phyloP scores from a whole-genome alignment of 441 rosid genomes.

The Pelargonium citronellum region DNA sequence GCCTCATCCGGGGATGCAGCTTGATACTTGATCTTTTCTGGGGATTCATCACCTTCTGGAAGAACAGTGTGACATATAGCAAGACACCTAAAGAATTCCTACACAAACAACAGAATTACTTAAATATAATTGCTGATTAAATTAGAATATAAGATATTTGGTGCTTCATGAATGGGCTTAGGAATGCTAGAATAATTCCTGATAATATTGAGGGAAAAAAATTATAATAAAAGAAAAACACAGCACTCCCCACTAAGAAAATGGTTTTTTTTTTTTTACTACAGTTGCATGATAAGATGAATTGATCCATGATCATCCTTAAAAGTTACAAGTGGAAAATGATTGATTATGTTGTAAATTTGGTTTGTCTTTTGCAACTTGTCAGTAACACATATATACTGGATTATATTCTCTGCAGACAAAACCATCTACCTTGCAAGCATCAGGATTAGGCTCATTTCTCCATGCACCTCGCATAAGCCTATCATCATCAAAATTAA shows the following conservation, averaged over 20 bases:
- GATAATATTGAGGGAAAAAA: too few relatives aligned
- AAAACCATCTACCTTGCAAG: constrained; percentile 56
- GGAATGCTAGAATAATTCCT: neutral
- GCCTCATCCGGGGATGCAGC: constrained; percentile 99
- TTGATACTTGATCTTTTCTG: constrained; percentile 87
- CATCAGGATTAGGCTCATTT: constrained; percentile 65
- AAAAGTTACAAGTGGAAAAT: neutral
- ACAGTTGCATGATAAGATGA: neutral
- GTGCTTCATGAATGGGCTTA: neutral
- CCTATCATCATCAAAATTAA: constrained; percentile 92
- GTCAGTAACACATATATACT: neutral
- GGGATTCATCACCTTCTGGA: constrained; percentile 97
- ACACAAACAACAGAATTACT: constrained; percentile 19
- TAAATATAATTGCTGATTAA: constrained; percentile 9
- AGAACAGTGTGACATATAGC: constrained; percentile 99
- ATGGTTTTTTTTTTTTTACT: neutral
- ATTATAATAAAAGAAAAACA: too few relatives aligned
- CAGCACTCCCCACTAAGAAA: constrained; percentile 3
- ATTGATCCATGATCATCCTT: neutral
- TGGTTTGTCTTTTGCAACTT: neutral
- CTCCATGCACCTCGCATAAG: constrained; percentile 83
- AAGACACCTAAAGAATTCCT: constrained; percentile 92
- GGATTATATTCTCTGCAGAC: constrained; percentile 12
- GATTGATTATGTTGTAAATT: neutral
- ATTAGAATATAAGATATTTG: neutral